Conservation (phyloP, 441 rosid genomes). For the Gossypium schwendimanii region DNA sequence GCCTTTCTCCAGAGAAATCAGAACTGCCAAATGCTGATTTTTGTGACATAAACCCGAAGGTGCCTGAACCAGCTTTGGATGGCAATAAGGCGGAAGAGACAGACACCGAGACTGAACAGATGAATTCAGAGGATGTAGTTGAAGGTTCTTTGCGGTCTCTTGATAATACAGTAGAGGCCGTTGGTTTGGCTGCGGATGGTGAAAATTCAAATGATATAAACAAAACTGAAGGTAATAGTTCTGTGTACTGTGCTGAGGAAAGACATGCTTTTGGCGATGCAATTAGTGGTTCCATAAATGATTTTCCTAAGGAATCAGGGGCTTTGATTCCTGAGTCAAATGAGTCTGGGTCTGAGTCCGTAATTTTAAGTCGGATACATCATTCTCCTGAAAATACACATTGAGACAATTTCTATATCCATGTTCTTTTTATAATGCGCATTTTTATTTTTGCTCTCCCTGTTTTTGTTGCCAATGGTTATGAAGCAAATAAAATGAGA, state of each 20-base stretch:
- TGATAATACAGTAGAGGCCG: constrained; percentile 17
- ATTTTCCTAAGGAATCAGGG: constrained; percentile 41
- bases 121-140: constrained; percentile 21
- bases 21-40: constrained; percentile 14
- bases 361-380: constrained; percentile 92
- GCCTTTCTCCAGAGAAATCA: constrained; percentile 11
- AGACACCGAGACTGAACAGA: constrained; percentile 7
- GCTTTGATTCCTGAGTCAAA: constrained; percentile 47
- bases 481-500: not conserved
- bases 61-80: constrained; percentile 13
- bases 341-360: constrained; percentile 48
- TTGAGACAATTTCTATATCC: constrained; percentile 69
- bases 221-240: constrained; percentile 16
- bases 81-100: constrained; percentile 19
- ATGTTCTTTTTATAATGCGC: constrained; percentile 16
- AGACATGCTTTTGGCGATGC: constrained; percentile 28
- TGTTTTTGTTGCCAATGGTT: not conserved
- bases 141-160: constrained; percentile 1
- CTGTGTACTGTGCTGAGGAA: constrained; percentile 16
- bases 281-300: constrained; percentile 33
- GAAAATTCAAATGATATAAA: constrained; percentile 16
- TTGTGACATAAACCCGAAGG: constrained; percentile 17
- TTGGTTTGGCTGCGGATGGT: constrained; percentile 19
- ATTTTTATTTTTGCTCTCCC: not conserved
- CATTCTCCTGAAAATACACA: constrained; percentile 97